Evolutionary conservation across 768 basidiomycete genomes (phyloP).

Genomic region (Lactarius akahatsu): DNA sequence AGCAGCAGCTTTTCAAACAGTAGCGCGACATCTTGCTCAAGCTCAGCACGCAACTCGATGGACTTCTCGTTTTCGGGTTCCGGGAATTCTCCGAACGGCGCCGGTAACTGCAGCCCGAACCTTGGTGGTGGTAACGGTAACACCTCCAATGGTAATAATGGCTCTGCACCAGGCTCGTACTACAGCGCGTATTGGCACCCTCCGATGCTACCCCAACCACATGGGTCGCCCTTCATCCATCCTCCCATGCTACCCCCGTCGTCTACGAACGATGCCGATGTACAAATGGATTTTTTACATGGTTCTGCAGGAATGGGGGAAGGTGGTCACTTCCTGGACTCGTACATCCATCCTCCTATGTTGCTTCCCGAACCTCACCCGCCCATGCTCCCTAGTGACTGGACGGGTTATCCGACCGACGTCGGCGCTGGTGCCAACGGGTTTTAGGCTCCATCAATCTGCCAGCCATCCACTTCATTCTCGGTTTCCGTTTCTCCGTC

Average conservation of each 20-base stretch:
- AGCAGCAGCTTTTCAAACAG: slow-evolving; percentile 44
- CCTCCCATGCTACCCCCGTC: slow-evolving; percentile 61
- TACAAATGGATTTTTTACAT: slow-evolving; percentile 73
- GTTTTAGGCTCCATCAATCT: slow-evolving; percentile 37
- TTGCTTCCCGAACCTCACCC: slow-evolving; percentile 43
- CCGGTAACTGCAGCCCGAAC: slow-evolving; percentile 18
- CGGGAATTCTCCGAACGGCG: slow-evolving; percentile 50
- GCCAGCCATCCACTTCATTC: background rate
- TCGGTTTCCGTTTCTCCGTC: background rate
- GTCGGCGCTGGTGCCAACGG: slow-evolving; percentile 31
- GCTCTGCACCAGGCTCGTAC: slow-evolving; percentile 41
- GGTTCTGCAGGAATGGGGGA: slow-evolving; percentile 64
- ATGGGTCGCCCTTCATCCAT: slow-evolving; percentile 59
- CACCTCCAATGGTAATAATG: slow-evolving; percentile 3
- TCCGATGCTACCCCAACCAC: slow-evolving; percentile 56
- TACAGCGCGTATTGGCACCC: slow-evolving; percentile 71
- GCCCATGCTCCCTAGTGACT: slow-evolving; percentile 40
- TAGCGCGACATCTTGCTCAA: slow-evolving; percentile 53
- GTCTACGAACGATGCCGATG: slow-evolving; percentile 44
- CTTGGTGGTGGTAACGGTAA: background rate
- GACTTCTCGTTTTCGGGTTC: slow-evolving; percentile 55
- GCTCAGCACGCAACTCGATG: slow-evolving; percentile 62
- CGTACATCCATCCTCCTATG: slow-evolving; percentile 59
- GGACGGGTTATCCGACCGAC: slow-evolving; percentile 31
- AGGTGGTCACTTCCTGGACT: slow-evolving; percentile 51